phyloP scores from a whole-genome alignment of 106 monocot species.

The Dactylorhiza incarnata region DNA sequence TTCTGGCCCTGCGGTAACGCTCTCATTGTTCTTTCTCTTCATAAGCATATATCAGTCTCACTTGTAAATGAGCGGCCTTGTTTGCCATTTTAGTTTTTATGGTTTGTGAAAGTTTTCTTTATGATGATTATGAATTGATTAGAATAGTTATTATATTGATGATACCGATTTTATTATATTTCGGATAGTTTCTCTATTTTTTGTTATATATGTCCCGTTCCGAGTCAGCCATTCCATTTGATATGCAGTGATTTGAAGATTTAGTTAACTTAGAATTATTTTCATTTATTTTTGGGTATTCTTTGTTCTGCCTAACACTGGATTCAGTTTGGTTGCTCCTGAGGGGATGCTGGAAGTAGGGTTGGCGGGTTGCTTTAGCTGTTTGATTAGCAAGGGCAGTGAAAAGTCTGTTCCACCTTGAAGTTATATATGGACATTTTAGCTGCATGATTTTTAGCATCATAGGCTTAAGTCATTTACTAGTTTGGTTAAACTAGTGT shows the following conservation, averaged over 20 bases:
- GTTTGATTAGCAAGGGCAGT: neutral
- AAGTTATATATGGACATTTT: neutral
- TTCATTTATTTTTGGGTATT: neutral
- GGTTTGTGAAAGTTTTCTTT: neutral
- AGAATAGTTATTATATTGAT: neutral
- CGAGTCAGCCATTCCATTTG: neutral
- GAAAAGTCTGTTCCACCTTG: neutral
- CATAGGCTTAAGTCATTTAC: neutral
- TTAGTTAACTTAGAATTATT: neutral
- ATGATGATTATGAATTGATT: neutral
- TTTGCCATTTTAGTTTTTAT: neutral
- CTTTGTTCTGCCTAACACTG: neutral
- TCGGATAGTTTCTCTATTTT: neutral
- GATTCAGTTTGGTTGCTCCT: neutral
- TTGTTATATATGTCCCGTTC: neutral
- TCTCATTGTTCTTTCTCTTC: neutral
- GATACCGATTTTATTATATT: neutral
- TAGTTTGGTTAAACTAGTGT: neutral
- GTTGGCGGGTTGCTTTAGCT: neutral
- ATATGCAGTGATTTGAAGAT: neutral
- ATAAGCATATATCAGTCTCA: neutral
- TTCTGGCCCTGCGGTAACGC: constrained; percentile 74
- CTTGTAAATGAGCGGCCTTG: neutral
- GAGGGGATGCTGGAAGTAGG: neutral
- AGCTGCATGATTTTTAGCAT: neutral